Evolutionary conservation across 2,329 filamentous ascomycete species (phyloP).

Genomic region (Immersiporthe knoxdaviesiana): DNA sequence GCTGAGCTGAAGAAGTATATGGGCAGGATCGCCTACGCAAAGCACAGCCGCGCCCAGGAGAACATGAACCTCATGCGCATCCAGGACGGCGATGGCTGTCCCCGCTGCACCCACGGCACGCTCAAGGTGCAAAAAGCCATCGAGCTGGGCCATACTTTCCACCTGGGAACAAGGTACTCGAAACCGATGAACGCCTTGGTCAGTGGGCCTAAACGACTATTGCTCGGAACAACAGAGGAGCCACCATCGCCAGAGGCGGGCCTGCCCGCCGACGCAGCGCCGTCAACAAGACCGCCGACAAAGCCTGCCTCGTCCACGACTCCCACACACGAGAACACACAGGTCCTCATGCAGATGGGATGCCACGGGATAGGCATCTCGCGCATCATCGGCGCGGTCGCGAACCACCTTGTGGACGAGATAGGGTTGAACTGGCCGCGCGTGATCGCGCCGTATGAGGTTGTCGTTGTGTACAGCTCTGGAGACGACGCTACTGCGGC

Average conservation of each 20-base stretch:
- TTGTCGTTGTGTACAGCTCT: constrained; percentile 61
- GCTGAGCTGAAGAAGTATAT: constrained; percentile 4
- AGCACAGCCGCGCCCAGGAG: constrained; percentile 22
- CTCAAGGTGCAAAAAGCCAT: constrained; percentile 74
- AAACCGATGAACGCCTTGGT: constrained; percentile 70
- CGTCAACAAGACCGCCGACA: neutral
- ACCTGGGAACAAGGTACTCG: constrained; percentile 88
- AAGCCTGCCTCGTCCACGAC: constrained; percentile 31
- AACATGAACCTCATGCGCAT: constrained; percentile 67
- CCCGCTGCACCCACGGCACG: constrained; percentile 65
- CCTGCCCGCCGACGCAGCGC: neutral
- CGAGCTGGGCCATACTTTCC: constrained; percentile 93
- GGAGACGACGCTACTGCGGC: constrained; percentile 46
- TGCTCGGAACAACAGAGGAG: constrained; percentile 22
- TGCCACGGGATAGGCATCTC: constrained; percentile 96
- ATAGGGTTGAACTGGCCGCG: constrained; percentile 86
- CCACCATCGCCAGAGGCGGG: neutral
- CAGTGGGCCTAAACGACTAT: constrained; percentile 42
- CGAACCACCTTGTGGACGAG: constrained; percentile 71
- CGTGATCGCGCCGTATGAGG: constrained; percentile 82
- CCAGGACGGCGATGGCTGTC: constrained; percentile 71
- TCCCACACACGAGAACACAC: constrained; percentile 31
- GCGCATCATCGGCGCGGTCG: constrained; percentile 84
- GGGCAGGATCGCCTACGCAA: constrained; percentile 30
- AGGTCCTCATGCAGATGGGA: constrained; percentile 80